Base-by-base conservation (phyloP, 2,329 filamentous ascomycete genomes). In the Nemania sp. region DNA sequence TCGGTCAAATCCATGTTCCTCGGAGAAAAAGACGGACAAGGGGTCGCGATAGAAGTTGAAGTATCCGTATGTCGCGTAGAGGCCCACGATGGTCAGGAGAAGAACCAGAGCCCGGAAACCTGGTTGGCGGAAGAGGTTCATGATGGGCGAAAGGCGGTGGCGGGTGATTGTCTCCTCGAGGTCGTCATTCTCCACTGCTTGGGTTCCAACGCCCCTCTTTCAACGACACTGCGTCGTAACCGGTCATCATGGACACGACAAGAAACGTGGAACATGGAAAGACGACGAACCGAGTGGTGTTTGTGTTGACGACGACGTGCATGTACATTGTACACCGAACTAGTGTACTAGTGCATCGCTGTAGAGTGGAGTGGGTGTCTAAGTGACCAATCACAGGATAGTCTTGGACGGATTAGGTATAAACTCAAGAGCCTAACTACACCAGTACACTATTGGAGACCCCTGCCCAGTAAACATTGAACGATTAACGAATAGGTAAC, bases 1-100 rank as follows among this genome's bases (percentile, higher is more conserved):
- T 18, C 56, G 68, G 29, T 72, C 69, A 61, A 68, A 72, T 56
- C 71, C 71, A 68, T 72, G 71, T 15, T 66, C 34, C 47, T 70
- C 67, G 32, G 71, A 73, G 64, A 72, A 73, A 62, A 73, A 73
- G 17, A 73, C 69, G 43, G 71, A 73, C 6, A 73, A 63, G 2
- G 71, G 71, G 45, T 73, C 71, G 63, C 71, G 71, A 57, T 73
- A 73, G 63, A 73, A 73, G 60, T 67, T 63, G 47, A 68, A 52
- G 18, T 65, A 69, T n/a, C 71, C 71, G 59, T 72, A 73, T 43
- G 69, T 57, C n/a, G 61, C 57, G 59, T 73, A 73, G 50, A 71
- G 53, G 35, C 50, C 57, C 29, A 70, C 63, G 59, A 72, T 29
- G 11, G 54, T 21, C n/a, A 68, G 7, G 48, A 72, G 69, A 9